Base-by-base conservation (phyloP, 2,329 filamentous ascomycete genomes). In the Phaeosphaeria sp. region DNA sequence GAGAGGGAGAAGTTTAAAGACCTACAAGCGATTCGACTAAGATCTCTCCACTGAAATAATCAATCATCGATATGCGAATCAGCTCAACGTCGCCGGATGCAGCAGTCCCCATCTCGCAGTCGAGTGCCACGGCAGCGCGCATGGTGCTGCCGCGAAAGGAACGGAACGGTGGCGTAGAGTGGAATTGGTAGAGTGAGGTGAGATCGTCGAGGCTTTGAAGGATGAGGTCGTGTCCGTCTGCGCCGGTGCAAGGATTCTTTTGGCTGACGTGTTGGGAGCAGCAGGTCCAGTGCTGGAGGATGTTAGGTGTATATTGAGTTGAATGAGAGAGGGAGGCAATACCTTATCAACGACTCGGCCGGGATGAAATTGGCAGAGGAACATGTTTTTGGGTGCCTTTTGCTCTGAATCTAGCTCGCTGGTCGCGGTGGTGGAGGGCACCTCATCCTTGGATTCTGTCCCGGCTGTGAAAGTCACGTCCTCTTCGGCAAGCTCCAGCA, bases 71-170 rank as follows among this genome's bases (percentile, higher is more conserved):
- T 1, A 87, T 43, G 3, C 84, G 82, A 56, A 87, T 84, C 7
- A 87, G 71, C 59, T 86, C 83, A 0, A 73, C 69, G 9, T 86
- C 82, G 6, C 80, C 79, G 5, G 72, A 72, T 8, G 64, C 61
- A 1, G 80, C 73, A 0, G 75, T 78, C 17, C 84, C 84, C 83
- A 86, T 86, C 61, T 87, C 84, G 60, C 84, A 86, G 59, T 86
- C 84, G 3, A 87, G 71, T 0, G 80, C 82, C 2, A 86, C 78
- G 8, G 59, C 59, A 18, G 24, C 51, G 33, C 60, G 63, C 24
- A 57, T 51, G 15, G 45, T 40, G 20, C 27, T 53, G 1, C n/a
- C 24, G 6, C 36, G 17, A 7, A n/a, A n/a, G 15, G 36, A n/a
- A n/a, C 36, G 36, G 15, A 39, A 39, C 24, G 11, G 25, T 3